Evolutionary conservation across 148 eudicot genomes (phyloP), one percentile per base, ranked within the genome.

Genomic region (Rhododendron mucronatum): DNA sequence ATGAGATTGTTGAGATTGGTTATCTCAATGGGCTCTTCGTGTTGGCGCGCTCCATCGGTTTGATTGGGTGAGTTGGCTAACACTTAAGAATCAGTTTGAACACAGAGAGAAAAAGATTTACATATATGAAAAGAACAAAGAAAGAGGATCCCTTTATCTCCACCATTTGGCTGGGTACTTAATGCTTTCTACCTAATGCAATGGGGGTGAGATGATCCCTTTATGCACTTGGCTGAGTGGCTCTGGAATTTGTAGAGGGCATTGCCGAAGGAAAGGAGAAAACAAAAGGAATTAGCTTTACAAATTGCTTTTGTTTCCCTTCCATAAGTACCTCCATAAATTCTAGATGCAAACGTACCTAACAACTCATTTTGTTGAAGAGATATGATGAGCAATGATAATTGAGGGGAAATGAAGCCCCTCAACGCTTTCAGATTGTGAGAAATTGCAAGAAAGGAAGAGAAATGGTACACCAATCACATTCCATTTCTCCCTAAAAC

Each of bases 11-110:
- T 44, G 94, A 86, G 65, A 95, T 95, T 39, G 99, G 99, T 83
- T 96, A 96, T 88, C 92, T 96, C 75, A 96, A 95, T 67, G 98
- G 99, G 44, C 98, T 96, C 89, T 96, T 96, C 84, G 98, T 96
- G 80, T 87, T 96, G 88, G 98, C 99, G 4, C 96, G 99, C 83
- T 93, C 98, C 81, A 95, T 96, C 35, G 99, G 99, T 92, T 93
- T 96, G 87, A 96, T 96, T 33, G 99, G 99, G 99, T 96, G 85
- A 94, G 96, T 92, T 87, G 3, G 1, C 47, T 73, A 74, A 0
- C 74, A 47, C 81, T 18, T 45, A 20, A 26, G 7, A 67, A 83
- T 69, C 39, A 44, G 23, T 51, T n/a, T 20, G 5, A 18, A 78
- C 15, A 21, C 45, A 44, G 2, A 21, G 11, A 77, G 13, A 77